Evolutionary conservation across 192 early-diverging fungal species (phyloP).

Genomic region (Gaertneriomyces semiglobifer): DNA sequence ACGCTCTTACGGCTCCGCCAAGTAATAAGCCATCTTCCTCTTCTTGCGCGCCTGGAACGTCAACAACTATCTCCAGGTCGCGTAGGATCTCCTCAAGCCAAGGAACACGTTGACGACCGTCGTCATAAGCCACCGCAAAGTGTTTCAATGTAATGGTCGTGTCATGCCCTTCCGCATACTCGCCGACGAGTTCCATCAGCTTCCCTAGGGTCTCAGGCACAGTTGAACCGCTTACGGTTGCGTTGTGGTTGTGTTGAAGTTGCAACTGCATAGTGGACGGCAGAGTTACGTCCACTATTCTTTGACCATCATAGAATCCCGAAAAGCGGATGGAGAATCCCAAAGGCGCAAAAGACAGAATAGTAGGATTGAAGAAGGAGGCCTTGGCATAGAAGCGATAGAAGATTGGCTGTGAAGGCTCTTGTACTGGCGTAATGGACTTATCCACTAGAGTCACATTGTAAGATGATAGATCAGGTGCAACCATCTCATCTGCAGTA

Average conservation of each 20-base stretch:
- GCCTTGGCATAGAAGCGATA: neutral
- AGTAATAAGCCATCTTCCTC: conserved; percentile 13
- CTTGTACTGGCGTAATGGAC: neutral
- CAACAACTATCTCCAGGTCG: conserved; percentile 19
- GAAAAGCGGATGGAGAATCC: conserved; percentile 21
- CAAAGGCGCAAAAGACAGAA: conserved; percentile 15
- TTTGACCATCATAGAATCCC: conserved; percentile 12
- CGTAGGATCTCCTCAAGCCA: conserved; percentile 18
- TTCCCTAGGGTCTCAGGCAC: neutral
- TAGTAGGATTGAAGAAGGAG: conserved; percentile 19
- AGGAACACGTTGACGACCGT: neutral
- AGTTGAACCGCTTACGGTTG: neutral
- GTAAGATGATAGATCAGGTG: conserved; percentile 9
- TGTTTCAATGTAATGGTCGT: conserved; percentile 2
- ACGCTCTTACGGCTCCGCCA: neutral
- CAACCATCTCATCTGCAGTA: conserved; percentile 2
- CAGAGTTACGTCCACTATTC: conserved; percentile 12
- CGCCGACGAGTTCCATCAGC: conserved; percentile 19
- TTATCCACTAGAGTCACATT: conserved; percentile 9
- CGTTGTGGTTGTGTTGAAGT: conserved; percentile 19
- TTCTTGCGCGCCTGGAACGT: conserved; percentile 16
- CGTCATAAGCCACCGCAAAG: conserved; percentile 7
- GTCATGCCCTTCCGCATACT: conserved; percentile 20
- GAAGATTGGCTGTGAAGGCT: neutral
- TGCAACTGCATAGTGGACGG: conserved; percentile 15